Evolutionary conservation across 257 asterid genomes (phyloP), one percentile per base, ranked within the genome.

Genomic region (Ballota nigra): DNA sequence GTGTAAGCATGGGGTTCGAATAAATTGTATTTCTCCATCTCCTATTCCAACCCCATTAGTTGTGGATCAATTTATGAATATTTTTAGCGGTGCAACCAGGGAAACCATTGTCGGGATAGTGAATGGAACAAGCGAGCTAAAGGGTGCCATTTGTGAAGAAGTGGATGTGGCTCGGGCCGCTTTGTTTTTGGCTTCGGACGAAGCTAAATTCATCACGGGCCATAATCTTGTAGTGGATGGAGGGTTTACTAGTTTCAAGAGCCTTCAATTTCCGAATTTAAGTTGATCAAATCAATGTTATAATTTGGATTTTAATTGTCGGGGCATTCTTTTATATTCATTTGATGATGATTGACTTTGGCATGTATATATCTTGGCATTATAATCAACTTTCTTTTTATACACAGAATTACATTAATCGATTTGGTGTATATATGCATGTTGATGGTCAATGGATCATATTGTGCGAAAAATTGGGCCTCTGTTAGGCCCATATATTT

Each of bases 221-320:
- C 85, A 81, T 62, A 81, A 81, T 47, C 80, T 81, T 20, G 80
- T 77, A 3, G 82, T 77, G 12, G 85, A 81, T 26, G 85, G 85
- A 31, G 85, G 85, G 26, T 74, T 81, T 18, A 79, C 80, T 60
- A 10, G 70, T 72, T 79, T 75, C 65, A 79, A 79, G 63, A 75
- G 15, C 52, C 75, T 79, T 49, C 60, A 59, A 29, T 74, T 79
- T 47, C 77, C 79, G 7, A 20, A 45, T 4, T 38, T 20, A 1
- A 45, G 8, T 34, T 28, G 77, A 69, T 45, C 40, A 0, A 33
- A 34, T 5, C 10, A 62, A 8, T 24, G 22, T 15, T 11, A 9
- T n/a, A n/a, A n/a, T 16, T 63, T 36, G 26, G 34, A 8, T 64
- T 20, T 19, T 19, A 4, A 24, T 23, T 26, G 10, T 26, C 0